Conservation (phyloP, 2,329 filamentous ascomycete species). For the Apiospora sp. region DNA sequence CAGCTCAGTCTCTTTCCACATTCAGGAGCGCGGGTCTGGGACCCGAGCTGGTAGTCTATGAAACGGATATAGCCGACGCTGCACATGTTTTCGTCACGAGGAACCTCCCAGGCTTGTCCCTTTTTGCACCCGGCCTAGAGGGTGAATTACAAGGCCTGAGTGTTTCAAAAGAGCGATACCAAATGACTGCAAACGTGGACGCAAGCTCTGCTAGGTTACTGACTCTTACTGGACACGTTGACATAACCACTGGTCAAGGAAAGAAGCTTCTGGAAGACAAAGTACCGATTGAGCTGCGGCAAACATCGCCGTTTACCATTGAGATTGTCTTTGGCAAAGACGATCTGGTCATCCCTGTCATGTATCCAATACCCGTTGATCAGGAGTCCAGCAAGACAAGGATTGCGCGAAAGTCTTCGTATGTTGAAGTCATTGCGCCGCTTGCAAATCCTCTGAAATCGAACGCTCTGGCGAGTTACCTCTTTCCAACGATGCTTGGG, state of each 20-base stretch:
- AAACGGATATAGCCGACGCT: conserved; percentile 2
- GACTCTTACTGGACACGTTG: conserved; percentile 49
- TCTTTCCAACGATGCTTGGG: conserved; percentile 47
- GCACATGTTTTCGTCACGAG: conserved; percentile 47
- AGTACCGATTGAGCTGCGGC: conserved; percentile 45
- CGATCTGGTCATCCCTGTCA: conserved; percentile 43
- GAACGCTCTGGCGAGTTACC: conserved; percentile 40
- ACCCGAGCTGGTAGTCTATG: conserved; percentile 6
- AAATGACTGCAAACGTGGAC: conserved; percentile 43
- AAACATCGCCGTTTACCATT: conserved; percentile 50
- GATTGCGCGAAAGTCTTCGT: conserved; percentile 53
- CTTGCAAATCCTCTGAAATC: conserved; percentile 39
- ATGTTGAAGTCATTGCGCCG: conserved; percentile 53
- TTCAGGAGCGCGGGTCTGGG: background rate
- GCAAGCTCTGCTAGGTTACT: conserved; percentile 39
- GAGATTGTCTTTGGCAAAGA: conserved; percentile 49
- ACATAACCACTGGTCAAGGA: conserved; percentile 46
- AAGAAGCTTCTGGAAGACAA: conserved; percentile 49
- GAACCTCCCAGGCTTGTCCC: conserved; percentile 42
- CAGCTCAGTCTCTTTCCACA: background rate
- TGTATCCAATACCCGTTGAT: conserved; percentile 51
- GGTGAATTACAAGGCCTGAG: background rate
- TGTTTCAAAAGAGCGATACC: conserved; percentile 24
- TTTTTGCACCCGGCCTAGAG: background rate
- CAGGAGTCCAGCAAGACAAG: conserved; percentile 46